Base-by-base conservation (phyloP, 176 grass and related monocot genomes). In the Chrysopogon serrulatus region DNA sequence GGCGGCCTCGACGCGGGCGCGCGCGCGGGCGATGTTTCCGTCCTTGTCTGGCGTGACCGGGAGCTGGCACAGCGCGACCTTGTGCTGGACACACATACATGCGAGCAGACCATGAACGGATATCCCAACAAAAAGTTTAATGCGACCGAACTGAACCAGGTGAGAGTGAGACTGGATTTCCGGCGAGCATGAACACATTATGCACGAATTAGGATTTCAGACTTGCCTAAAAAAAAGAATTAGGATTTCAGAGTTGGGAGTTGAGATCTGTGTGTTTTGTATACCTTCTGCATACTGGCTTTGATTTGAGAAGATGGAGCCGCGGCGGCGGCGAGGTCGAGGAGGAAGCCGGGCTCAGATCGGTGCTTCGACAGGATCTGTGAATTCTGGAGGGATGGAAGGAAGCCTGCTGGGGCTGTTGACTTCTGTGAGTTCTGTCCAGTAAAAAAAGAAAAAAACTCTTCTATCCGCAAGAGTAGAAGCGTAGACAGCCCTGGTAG, bases 11-110 rank as follows among this genome's bases (percentile, higher is more conserved):
- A 96, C 73, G 65, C 68, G 47, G 47, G 47, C 34, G 4, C 91
- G 86, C 21, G 84, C 86, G 31, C 68, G 86, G 60, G 78, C 77
- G 74, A 97, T 90, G 81, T 93, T 91, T 68, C 60, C 74, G 45
- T 84, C 39, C 66, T 84, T 94, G 35, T 87, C 64, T 26, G 87
- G 57, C 7, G 89, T 79, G 43, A 97, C 87, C 9, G 44, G 26
- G 47, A 90, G 81, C 76, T 93, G 94, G 61, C 86, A 91, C 15
- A 93, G 73, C 54, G 91, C 88, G 45, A 93, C 83, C 84, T 91
- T 93, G 81, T 89, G 91, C 84, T 72, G 79, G 66, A 76, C 80
- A 64, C 30, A 59, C n/a, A 43, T 24, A 59, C n/a, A 43, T 24
- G 5, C 4, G n/a, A n/a, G 5, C 10, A 42, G 36, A 77, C n/a